Conservation (phyloP, 768 basidiomycete genomes). For the Pleurotus citrinopileatus region DNA sequence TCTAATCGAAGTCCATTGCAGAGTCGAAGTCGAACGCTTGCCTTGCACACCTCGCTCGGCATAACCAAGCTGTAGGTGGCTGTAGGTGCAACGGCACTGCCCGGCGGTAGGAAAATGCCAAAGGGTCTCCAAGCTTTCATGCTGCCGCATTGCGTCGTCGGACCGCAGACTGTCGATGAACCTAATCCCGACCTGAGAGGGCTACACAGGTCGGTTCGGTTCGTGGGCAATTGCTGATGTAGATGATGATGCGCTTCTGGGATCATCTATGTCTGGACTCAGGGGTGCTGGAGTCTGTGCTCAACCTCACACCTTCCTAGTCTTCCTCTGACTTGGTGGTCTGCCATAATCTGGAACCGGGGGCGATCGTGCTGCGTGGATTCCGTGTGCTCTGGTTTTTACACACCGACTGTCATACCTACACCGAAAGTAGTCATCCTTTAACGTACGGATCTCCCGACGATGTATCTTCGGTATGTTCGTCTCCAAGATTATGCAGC, state of each 20-base stretch:
- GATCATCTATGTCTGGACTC: not conserved
- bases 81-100: conserved; percentile 5
- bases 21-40: too few relatives aligned
- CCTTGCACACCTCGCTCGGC: too few relatives aligned
- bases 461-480: not conserved
- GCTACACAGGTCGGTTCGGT: conserved; percentile 1
- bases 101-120: not conserved
- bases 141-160: not conserved
- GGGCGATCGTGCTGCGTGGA: not conserved
- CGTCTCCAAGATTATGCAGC: not conserved
- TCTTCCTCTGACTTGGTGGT: not conserved
- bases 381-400: not conserved
- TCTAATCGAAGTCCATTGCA: too few relatives aligned
- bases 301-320: conserved; percentile 1
- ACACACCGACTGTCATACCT: conserved; percentile 6
- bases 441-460: too few relatives aligned
- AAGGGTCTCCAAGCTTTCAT: not conserved
- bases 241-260: too few relatives aligned
- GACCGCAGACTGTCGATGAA: not conserved
- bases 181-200: not conserved
- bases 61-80: too few relatives aligned
- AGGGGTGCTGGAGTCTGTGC: conserved; percentile 3
- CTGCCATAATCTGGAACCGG: not conserved
- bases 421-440: not conserved
- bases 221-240: not conserved